These are phyloP conservation scores for Monosporascus ibericus DNA, from an alignment of 2,329 filamentous ascomycete species.

Conservation along the genomic window DNA sequence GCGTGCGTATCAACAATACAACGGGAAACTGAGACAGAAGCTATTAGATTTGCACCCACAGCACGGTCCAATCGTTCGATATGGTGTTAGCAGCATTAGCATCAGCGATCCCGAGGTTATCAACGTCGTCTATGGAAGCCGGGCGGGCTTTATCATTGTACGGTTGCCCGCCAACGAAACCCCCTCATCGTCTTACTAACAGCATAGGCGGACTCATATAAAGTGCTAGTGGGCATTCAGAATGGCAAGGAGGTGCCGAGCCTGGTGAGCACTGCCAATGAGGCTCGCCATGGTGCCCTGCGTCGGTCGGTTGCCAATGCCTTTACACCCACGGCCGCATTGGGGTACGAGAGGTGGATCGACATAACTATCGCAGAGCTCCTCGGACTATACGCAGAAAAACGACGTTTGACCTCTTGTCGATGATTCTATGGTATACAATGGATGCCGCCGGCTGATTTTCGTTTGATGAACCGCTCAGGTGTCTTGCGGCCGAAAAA, in stretches of 20 bases:
- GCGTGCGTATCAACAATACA: conserved; percentile 18
- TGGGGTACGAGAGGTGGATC: conserved; percentile 20
- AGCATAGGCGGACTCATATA: conserved; percentile 17
- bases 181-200: neutral
- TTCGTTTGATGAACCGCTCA: conserved; percentile 16
- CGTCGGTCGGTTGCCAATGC: conserved; percentile 19
- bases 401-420: conserved; percentile 12
- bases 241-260: conserved; percentile 20
- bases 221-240: conserved; percentile 14
- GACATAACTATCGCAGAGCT: conserved; percentile 17
- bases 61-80: conserved; percentile 18
- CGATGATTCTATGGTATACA: conserved; percentile 14
- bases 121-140: conserved; percentile 18
- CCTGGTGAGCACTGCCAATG: conserved; percentile 17
- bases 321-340: conserved; percentile 15
- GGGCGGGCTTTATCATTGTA: conserved; percentile 18
- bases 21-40: conserved; percentile 16
- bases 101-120: conserved; percentile 21
- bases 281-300: conserved; percentile 15
- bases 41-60: conserved; percentile 14
- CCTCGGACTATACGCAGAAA: conserved; percentile 8
- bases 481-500: conserved; percentile 14
- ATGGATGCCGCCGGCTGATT: conserved; percentile 18
- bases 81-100: conserved; percentile 18
- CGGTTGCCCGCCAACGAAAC: neutral